These are phyloP conservation scores for Chalciporus pseudorubinellus DNA, from an alignment of 768 basidiomycete genomes.

Conservation along the genomic window DNA sequence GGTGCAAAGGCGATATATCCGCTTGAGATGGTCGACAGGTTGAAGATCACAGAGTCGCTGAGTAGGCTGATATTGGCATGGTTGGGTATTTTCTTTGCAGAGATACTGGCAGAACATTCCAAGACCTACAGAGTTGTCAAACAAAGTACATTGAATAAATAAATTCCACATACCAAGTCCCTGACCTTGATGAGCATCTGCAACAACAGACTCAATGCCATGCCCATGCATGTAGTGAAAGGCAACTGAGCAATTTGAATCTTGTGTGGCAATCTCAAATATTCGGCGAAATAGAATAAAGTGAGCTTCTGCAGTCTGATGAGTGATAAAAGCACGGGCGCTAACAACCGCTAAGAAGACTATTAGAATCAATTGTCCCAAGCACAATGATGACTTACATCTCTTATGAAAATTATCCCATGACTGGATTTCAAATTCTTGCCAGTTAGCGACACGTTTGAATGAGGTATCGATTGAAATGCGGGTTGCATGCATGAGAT, in stretches of 20 bases:
- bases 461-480: constrained; percentile 17
- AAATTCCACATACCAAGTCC: constrained; percentile 3
- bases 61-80: constrained; percentile 7
- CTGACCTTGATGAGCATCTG: constrained; percentile 26
- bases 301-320: constrained; percentile 25
- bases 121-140: constrained; percentile 7
- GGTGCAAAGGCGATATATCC: constrained; percentile 20
- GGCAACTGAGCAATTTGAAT: constrained; percentile 16
- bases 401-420: constrained; percentile 11
- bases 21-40: constrained; percentile 27
- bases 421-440: constrained; percentile 18
- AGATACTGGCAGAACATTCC: constrained; percentile 10
- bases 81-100: too few relatives aligned
- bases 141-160: neutral
- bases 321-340: constrained; percentile 25
- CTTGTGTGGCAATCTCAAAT: constrained; percentile 18
- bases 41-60: constrained; percentile 11
- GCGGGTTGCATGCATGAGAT: constrained; percentile 9
- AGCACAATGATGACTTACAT: constrained; percentile 8
- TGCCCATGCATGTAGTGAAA: constrained; percentile 26
- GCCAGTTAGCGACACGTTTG: constrained; percentile 13
- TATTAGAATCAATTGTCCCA: neutral
- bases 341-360: constrained; percentile 16
- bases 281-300: constrained; percentile 21
- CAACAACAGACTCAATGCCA: too few relatives aligned